Base-by-base conservation (phyloP, 192 early-diverging fungal genomes). In the Mortierella antarctica region DNA sequence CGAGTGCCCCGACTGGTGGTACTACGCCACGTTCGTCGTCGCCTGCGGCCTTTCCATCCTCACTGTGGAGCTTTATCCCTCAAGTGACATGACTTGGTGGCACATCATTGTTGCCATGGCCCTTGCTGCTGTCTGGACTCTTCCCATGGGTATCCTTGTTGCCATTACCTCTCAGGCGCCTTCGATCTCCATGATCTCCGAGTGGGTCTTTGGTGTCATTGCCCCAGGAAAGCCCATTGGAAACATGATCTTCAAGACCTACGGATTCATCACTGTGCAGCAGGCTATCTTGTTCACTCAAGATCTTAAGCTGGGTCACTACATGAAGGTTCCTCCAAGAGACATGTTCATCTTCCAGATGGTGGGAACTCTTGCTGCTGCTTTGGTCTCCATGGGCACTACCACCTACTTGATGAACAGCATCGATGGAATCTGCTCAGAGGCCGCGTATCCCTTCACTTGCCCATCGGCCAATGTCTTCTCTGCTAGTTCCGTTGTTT, bases 1-100 rank as follows among this genome's bases (percentile, higher is more conserved):
- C 39, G 91, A 93, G 65, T 91, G 93, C 18, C 95, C 95, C 53
- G 83, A 86, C 44, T 94, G 90, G 89, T 94, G 93, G 94, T 96
- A 95, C 59, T 50, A 74, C 18, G 83, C 69, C 18, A 69, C 89
- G 59, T 89, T 94, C 48, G 60, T 89, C 10, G 70, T 85, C 23
- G 86, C 87, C 59, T 75, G 84, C 31, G 90, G 75, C 13, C 77
- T 83, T 8, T 86, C 88, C 23, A 86, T 90, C 58, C 75, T 82
- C 18, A 89, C 87, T 1, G 78, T 85, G 23, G 62, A 80, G 23
- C 20, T 84, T 23, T 89, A 73, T 61, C 87, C 84, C 14, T 52
- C 70, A 8, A 77, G 74, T 41, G 85, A 91, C 61, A 85, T 90
- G 85, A 89, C 85, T 15, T 91, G 89, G 89, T 91, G 87, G 87